phyloP scores from a whole-genome alignment of 768 basidiomycete species.

The Boletus tomentosulus region DNA sequence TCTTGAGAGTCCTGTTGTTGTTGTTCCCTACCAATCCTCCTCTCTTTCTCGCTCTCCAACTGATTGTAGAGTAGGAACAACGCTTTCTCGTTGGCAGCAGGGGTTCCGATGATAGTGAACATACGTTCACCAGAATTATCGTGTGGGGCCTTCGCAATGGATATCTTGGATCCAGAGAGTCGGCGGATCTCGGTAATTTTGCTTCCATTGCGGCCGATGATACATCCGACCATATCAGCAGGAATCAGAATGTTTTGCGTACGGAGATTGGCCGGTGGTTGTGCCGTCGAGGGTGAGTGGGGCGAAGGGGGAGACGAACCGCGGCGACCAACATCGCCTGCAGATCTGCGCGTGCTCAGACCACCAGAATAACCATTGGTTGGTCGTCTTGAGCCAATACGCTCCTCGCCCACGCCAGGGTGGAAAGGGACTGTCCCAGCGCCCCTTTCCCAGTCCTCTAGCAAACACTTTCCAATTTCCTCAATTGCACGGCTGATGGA shows the following conservation, averaged over 20 bases:
- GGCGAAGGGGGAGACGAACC: slow-evolving; percentile 40
- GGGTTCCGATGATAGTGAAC: slow-evolving; percentile 98
- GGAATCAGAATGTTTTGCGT: slow-evolving; percentile 99
- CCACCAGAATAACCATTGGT: slow-evolving; percentile 51
- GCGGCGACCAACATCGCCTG: slow-evolving; percentile 49
- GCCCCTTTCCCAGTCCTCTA: slow-evolving; percentile 96
- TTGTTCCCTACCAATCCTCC: slow-evolving; percentile 81
- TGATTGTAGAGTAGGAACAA: slow-evolving; percentile 97
- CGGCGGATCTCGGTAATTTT: slow-evolving; percentile 99
- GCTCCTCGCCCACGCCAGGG: slow-evolving; percentile 78
- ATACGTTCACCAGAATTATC: slow-evolving; percentile 99
- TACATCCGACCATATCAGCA: slow-evolving; percentile 97
- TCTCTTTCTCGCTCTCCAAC: slow-evolving; percentile 93
- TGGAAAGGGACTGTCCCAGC: slow-evolving; percentile 94
- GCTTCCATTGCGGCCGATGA: slow-evolving; percentile 93
- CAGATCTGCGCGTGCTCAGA: slow-evolving; percentile 53
- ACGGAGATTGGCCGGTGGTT: slow-evolving; percentile 75
- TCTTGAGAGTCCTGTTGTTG: slow-evolving; percentile 72
- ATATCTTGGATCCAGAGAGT: slow-evolving; percentile 95
- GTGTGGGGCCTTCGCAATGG: slow-evolving; percentile 98
- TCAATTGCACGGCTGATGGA: slow-evolving; percentile 89
- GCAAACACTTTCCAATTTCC: slow-evolving; percentile 92
- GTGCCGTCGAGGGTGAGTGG: slow-evolving; percentile 44
- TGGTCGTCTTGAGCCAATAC: slow-evolving; percentile 46
- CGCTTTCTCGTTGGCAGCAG: slow-evolving; percentile 96